Evolutionary conservation across 1,284 basidiomycete species (phyloP).

Genomic region (Pseudozyma flocculosa): DNA sequence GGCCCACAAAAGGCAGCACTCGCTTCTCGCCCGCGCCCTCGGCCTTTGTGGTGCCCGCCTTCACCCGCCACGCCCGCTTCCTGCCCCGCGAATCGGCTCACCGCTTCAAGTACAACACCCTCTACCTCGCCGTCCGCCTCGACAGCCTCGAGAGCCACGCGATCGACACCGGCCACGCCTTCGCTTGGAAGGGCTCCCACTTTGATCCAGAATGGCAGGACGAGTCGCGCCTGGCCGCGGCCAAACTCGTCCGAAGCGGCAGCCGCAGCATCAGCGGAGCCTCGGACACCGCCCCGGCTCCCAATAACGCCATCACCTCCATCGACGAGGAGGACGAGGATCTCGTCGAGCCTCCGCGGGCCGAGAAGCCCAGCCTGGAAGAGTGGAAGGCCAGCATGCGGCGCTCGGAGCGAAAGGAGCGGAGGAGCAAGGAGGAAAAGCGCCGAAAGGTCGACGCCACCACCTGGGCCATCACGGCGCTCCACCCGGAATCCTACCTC

Average conservation of each 20-base stretch:
- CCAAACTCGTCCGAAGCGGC: slow-evolving; percentile 2
- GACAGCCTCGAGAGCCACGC: slow-evolving; percentile 64
- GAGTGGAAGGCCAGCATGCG: slow-evolving; percentile 25
- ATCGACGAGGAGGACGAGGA: too few relatives aligned
- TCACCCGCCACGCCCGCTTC: slow-evolving; percentile 64
- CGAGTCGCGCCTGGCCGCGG: slow-evolving; percentile 8
- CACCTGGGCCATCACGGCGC: slow-evolving; percentile 10
- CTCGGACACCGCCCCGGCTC: too few relatives aligned
- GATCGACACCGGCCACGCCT: slow-evolving; percentile 63
- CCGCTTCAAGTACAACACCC: slow-evolving; percentile 68
- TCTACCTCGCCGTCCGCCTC: slow-evolving; percentile 68
- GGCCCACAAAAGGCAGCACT: background rate
- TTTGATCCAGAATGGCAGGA: slow-evolving; percentile 20
- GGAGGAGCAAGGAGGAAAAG: slow-evolving; percentile 15
- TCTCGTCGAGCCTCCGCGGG: too few relatives aligned
- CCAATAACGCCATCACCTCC: too few relatives aligned
- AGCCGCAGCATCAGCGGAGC: too few relatives aligned
- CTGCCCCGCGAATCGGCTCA: slow-evolving; percentile 65
- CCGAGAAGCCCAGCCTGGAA: background rate
- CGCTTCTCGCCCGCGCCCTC: background rate
- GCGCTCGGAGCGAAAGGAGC: slow-evolving; percentile 15
- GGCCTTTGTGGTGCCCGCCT: slow-evolving; percentile 24
- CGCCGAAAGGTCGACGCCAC: slow-evolving; percentile 7
- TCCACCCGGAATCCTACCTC: slow-evolving; percentile 19
- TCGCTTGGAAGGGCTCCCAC: slow-evolving; percentile 43